Conservation (phyloP, 495 filamentous ascomycete genomes). For the Penicillium soppii region DNA sequence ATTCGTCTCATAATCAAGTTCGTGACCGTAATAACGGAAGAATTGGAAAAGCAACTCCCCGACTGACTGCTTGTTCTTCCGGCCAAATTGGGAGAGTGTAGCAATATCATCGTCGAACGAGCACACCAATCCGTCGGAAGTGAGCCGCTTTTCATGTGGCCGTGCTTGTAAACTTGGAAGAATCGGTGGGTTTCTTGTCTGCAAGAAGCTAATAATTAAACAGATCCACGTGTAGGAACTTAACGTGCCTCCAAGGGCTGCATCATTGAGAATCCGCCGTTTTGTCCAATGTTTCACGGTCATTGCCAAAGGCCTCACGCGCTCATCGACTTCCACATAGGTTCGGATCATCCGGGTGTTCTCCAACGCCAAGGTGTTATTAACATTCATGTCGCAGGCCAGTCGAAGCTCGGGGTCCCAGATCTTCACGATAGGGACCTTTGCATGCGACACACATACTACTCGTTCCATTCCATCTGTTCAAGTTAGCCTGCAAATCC, state of each 20-base stretch:
- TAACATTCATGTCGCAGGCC: constrained; percentile 98
- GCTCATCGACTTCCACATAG: constrained; percentile 89
- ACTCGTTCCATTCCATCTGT: constrained; percentile 95
- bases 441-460: constrained; percentile 87
- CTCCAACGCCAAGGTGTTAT: constrained; percentile 89
- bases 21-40: constrained; percentile 91
- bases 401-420: constrained; percentile 92
- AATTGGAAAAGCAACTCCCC: constrained; percentile 88
- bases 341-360: constrained; percentile 98
- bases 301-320: constrained; percentile 91
- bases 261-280: constrained; percentile 88
- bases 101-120: constrained; percentile 85
- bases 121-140: constrained; percentile 61
- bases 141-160: constrained; percentile 59
- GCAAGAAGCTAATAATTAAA: constrained; percentile 94
- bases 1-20: constrained; percentile 81
- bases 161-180: constrained; percentile 83
- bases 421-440: constrained; percentile 98
- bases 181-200: constrained; percentile 83
- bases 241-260: constrained; percentile 87
- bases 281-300: constrained; percentile 97
- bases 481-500: constrained; percentile 1
- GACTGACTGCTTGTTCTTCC: constrained; percentile 76
- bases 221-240: constrained; percentile 99
- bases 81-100: constrained; percentile 68